Evolutionary conservation across 2,329 filamentous ascomycete species (phyloP), one percentile per base, ranked within the genome.

Genomic region (Magnaporthiopsis rhizophila): DNA sequence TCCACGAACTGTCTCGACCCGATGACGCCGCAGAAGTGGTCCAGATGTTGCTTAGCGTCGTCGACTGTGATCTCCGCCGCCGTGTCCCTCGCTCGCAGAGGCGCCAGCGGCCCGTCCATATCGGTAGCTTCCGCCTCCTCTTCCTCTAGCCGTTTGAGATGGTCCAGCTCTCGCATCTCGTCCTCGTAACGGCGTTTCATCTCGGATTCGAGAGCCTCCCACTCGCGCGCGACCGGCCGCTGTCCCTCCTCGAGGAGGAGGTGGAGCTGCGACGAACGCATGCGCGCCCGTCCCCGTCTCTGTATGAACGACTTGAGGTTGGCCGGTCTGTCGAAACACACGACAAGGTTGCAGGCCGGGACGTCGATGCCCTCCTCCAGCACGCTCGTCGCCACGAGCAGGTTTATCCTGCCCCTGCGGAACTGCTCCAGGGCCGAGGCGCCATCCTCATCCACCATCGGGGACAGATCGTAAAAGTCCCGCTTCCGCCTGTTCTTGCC

Each of bases 11-110:
- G 82, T 0, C 78, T 78, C 0, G 77, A 76, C 0, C 84, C 81
- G 0, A 92, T 73, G 0, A 82, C 81, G 0, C 80, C 78, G 73
- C 93, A 97, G 69, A 97, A 96, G 74, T 96, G 91, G 60, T 90
- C 80, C 1, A 98, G 81, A 73, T 95, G 92, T n/a, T 81, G 75
- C 61, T 88, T 85, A 0, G 91, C 89, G 68, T 90, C 90, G 53
- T 90, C 84, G 1, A 92, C 80, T 13, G 89, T 89, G 18, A 97
- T 77, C 15, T 86, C 75, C 0, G 91, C 91, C 5, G 87, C 77
- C 0, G 80, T 83, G 28, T 73, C 67, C 28, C 76, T 66, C 6
- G 65, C 67, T 24, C 32, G 45, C 21, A 70, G 61, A 21, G 69
- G 68, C 9, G 45, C 45, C 21, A 53, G 45, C 53, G 64, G 65